phyloP scores from a whole-genome alignment of 2,329 filamentous ascomycete species.

The Fusarium nodosum region DNA sequence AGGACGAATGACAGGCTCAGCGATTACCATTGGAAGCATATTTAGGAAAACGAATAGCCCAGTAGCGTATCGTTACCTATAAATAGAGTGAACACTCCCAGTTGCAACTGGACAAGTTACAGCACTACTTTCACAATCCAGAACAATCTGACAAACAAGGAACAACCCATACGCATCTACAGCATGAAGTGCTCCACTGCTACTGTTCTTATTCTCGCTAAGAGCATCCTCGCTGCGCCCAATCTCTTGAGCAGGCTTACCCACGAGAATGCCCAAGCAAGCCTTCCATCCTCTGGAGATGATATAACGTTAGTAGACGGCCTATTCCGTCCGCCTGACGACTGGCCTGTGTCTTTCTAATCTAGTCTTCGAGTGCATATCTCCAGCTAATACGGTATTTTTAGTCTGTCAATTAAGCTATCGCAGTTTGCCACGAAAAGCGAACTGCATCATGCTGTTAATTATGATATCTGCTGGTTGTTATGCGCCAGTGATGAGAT shows the following conservation, averaged over 20 bases:
- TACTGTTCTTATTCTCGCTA: not conserved
- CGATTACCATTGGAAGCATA: accelerated
- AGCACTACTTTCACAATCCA: accelerated
- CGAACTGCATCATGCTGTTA: accelerated
- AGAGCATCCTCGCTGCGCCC: constrained; percentile 6
- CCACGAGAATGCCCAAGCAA: not conserved
- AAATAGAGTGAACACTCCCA: accelerated
- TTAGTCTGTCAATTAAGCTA: constrained; percentile 21
- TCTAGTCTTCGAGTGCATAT: accelerated
- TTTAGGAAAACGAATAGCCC: not conserved
- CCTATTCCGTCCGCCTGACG: no score
- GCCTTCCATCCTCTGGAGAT: not conserved
- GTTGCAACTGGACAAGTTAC: accelerated
- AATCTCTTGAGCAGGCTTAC: not conserved
- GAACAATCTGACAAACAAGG: not conserved
- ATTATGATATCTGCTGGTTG: not conserved
- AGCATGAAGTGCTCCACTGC: constrained; percentile 17
- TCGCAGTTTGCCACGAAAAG: not conserved
- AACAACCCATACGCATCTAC: not conserved
- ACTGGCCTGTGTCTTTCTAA: no score
- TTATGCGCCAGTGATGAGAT: not conserved
- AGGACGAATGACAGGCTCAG: not conserved
- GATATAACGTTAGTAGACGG: constrained; percentile 26
- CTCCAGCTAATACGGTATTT: not conserved
- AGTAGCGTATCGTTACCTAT: not conserved